Conservation (phyloP, 768 basidiomycete species). For the Leccinum barrowsii region DNA sequence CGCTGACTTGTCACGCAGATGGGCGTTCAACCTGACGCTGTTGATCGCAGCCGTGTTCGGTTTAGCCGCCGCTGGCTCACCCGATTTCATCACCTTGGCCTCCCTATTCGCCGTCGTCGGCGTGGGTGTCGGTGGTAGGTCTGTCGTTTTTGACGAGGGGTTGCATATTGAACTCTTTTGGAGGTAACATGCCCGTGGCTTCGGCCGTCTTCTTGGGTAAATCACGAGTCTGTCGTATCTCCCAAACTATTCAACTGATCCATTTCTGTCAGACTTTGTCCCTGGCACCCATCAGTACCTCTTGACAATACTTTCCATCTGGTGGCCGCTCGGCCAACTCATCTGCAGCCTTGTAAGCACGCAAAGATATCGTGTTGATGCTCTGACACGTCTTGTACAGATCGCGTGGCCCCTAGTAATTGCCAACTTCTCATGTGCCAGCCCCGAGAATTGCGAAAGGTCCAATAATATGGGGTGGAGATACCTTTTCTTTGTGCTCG, state of each 20-base stretch:
- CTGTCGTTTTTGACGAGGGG: not conserved
- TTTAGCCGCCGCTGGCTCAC: slow-evolving; percentile 45
- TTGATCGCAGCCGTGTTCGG: slow-evolving; percentile 53
- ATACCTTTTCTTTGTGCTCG: slow-evolving; percentile 52
- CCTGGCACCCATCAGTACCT: too few species aligned
- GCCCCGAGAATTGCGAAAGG: slow-evolving; percentile 34
- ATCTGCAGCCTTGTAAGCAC: slow-evolving; percentile 48
- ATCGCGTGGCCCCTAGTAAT: slow-evolving; percentile 57
- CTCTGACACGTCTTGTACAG: slow-evolving; percentile 20
- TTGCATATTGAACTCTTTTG: not conserved
- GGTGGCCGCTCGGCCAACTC: slow-evolving; percentile 27
- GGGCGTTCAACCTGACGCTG: slow-evolving; percentile 54
- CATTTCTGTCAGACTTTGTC: not conserved
- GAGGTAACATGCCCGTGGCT: slow-evolving; percentile 55
- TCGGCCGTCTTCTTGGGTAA: slow-evolving; percentile 49
- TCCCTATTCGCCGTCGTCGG: slow-evolving; percentile 44
- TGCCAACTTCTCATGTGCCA: slow-evolving; percentile 49
- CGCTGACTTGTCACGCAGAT: slow-evolving; percentile 31
- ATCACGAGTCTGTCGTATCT: not conserved
- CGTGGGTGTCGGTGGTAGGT: slow-evolving; percentile 45
- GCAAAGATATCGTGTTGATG: not conserved
- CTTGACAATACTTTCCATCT: too few species aligned
- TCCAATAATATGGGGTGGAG: slow-evolving; percentile 63
- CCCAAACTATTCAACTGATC: not conserved
- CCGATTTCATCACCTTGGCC: slow-evolving; percentile 46